Conservation (phyloP, 768 basidiomycete genomes). For the Leucocoprinus birnbaumii region DNA sequence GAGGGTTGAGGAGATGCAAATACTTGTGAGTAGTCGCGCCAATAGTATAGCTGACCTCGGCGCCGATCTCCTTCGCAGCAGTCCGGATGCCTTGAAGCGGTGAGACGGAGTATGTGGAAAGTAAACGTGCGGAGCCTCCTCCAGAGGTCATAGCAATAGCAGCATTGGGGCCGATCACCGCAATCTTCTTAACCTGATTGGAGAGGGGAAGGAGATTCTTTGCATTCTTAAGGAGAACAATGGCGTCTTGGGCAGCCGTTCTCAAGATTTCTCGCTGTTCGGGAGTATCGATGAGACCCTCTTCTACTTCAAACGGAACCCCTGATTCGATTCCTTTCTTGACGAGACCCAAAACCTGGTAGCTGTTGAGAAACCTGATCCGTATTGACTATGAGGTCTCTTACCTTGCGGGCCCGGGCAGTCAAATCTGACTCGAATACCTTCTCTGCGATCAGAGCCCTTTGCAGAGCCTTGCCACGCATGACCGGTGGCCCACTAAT, state of each 20-base stretch:
- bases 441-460: slow-evolving; percentile 40
- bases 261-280: slow-evolving; percentile 46
- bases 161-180: slow-evolving; percentile 63
- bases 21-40: slow-evolving; percentile 43
- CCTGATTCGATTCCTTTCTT: slow-evolving; percentile 46
- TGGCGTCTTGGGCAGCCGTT: slow-evolving; percentile 47
- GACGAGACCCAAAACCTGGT: slow-evolving; percentile 44
- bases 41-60: slow-evolving; percentile 44
- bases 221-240: slow-evolving; percentile 63
- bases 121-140: slow-evolving; percentile 55
- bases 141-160: slow-evolving; percentile 51
- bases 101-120: slow-evolving; percentile 50
- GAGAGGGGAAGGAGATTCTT: slow-evolving; percentile 46
- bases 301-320: slow-evolving; percentile 53
- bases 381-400: neutral
- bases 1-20: slow-evolving; percentile 48
- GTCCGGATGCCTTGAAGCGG: slow-evolving; percentile 53
- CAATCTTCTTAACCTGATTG: slow-evolving; percentile 38
- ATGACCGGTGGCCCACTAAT: slow-evolving; percentile 42
- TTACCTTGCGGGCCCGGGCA: slow-evolving; percentile 32
- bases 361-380: no score
- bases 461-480: slow-evolving; percentile 42
- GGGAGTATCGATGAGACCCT: slow-evolving; percentile 41
- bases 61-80: slow-evolving; percentile 37
- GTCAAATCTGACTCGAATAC: slow-evolving; percentile 39